These are phyloP conservation scores for Candolleomyces eurysporus DNA, from an alignment of 768 basidiomycete species.

Conservation along the genomic window DNA sequence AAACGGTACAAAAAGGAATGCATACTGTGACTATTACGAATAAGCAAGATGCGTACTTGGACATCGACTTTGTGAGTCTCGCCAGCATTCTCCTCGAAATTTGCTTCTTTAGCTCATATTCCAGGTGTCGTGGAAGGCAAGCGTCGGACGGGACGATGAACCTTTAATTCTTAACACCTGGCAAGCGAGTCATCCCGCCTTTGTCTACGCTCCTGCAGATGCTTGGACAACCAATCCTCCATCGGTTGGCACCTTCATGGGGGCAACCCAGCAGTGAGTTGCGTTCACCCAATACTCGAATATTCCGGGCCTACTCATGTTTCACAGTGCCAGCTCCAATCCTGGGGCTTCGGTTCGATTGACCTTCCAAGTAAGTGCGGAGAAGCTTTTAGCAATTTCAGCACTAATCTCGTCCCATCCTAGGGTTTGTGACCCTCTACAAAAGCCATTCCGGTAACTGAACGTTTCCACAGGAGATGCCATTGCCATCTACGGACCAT, in stretches of 20 bases:
- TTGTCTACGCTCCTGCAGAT: slow-evolving; percentile 18
- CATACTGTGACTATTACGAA: slow-evolving; percentile 21
- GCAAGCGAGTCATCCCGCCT: slow-evolving; percentile 21
- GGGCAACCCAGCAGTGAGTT: slow-evolving; percentile 13
- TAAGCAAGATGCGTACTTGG: slow-evolving; percentile 23
- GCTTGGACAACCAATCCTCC: slow-evolving; percentile 11
- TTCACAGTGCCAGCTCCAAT: slow-evolving; percentile 9
- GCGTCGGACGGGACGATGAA: slow-evolving; percentile 19
- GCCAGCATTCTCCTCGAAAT: neutral
- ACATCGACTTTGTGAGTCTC: slow-evolving; percentile 37
- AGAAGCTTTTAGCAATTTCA: too few relatives aligned
- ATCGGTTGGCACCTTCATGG: slow-evolving; percentile 10
- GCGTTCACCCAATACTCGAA: too few relatives aligned
- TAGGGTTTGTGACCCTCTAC: neutral
- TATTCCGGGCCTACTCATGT: too few relatives aligned
- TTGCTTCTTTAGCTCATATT: neutral
- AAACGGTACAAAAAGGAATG: slow-evolving; percentile 1
- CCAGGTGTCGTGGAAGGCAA: slow-evolving; percentile 19
- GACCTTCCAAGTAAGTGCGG: slow-evolving; percentile 13
- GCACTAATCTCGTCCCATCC: neutral
- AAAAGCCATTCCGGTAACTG: neutral
- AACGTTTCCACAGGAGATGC: slow-evolving; percentile 13
- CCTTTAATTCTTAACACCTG: slow-evolving; percentile 21
- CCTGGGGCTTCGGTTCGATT: slow-evolving; percentile 7
- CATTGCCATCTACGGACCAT: slow-evolving; percentile 15